Conservation (phyloP, 225 moss, liverwort and hornwort species). For the Thuidium tamariscinum region DNA sequence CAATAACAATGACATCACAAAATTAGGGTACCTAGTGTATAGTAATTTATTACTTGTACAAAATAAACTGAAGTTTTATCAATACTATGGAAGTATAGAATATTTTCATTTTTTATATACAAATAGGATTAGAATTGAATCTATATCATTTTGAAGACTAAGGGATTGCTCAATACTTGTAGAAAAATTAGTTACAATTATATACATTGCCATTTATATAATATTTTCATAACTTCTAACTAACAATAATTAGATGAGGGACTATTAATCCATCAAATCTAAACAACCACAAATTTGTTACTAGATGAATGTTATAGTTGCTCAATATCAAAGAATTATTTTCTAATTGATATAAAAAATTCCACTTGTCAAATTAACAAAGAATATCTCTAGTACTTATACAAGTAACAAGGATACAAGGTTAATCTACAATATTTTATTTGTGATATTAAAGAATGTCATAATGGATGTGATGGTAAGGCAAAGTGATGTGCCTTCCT, state of each 20-base stretch:
- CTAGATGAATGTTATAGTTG: accelerated
- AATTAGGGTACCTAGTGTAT: not conserved
- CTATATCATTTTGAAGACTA: too few relatives aligned
- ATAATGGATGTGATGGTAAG: too few relatives aligned
- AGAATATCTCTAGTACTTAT: too few relatives aligned
- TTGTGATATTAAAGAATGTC: too few relatives aligned
- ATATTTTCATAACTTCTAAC: not conserved
- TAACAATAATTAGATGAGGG: too few relatives aligned
- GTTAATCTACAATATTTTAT: too few relatives aligned
- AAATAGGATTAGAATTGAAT: accelerated
- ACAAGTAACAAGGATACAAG: too few relatives aligned
- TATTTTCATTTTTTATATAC: not conserved
- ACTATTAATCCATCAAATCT: accelerated
- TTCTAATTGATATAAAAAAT: not conserved
- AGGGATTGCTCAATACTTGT: accelerated
- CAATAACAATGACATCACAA: not conserved
- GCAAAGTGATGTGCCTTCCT: too few relatives aligned
- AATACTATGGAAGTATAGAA: too few relatives aligned
- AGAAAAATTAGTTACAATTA: not conserved
- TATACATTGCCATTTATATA: not conserved
- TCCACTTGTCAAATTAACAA: not conserved
- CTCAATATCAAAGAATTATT: not conserved
- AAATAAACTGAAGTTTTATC: not conserved
- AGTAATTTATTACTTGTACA: not conserved
- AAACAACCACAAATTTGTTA: not conserved